Percentiles rank a stretch among this genome's conserved stretches.
These are phyloP conservation scores for Arthroderma uncinatum DNA, from an alignment of 2,329 filamentous ascomycete species.

Conservation along the genomic window DNA sequence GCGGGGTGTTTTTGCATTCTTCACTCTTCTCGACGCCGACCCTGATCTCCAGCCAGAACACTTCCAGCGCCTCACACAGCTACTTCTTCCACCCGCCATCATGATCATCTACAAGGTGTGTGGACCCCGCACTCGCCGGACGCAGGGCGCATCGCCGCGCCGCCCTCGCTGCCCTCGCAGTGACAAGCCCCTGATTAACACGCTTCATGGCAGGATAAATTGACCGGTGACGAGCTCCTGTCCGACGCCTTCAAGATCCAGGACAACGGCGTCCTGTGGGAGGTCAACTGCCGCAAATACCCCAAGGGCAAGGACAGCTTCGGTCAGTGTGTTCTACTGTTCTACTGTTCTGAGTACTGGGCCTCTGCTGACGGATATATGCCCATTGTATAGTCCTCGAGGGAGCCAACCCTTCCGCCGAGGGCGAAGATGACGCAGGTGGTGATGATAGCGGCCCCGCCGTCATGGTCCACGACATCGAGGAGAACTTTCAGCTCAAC, in stretches of 20 bases:
- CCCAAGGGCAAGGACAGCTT: conserved; percentile 48
- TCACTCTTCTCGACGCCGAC: background rate
- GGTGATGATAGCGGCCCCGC: conserved; percentile 53
- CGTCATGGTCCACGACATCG: conserved; percentile 74
- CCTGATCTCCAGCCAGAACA: no score
- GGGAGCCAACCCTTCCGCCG: conserved; percentile 93
- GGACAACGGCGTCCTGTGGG: conserved; percentile 69
- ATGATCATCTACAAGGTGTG: conserved; percentile 66
- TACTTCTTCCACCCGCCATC: conserved; percentile 34
- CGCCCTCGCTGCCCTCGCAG: no score
- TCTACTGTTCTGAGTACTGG: background rate
- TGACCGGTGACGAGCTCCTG: conserved; percentile 90
- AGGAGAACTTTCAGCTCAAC: conserved; percentile 83
- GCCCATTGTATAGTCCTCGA: conserved; percentile 29
- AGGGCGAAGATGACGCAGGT: conserved; percentile 58
- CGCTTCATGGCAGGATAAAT: conserved; percentile 56
- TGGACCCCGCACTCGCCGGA: conserved; percentile 10
- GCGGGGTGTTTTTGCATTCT: background rate
- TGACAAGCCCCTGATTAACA: background rate
- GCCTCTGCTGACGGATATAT: no score
- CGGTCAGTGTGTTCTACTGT: background rate
- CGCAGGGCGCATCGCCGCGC: conserved; percentile 6
- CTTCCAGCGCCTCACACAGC: no score
- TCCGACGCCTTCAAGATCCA: conserved; percentile 85
- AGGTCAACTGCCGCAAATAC: conserved; percentile 88